Evolutionary conservation across 148 eudicot species (phyloP).

Genomic region (Gaultheria prostrata): DNA sequence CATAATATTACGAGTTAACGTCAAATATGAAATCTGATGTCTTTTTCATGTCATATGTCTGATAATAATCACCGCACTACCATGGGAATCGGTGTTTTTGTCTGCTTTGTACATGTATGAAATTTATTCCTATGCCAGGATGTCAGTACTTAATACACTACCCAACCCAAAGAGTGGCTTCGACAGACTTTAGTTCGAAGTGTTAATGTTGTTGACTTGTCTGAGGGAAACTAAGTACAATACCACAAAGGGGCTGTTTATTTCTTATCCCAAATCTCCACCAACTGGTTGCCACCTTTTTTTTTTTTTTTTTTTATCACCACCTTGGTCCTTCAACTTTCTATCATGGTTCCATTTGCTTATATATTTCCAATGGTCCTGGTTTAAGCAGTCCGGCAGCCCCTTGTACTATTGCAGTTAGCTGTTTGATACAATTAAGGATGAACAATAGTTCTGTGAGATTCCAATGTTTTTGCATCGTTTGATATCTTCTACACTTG

Average conservation of each 20-base stretch:
- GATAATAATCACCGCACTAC: neutral
- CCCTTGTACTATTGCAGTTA: neutral
- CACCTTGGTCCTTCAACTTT: neutral
- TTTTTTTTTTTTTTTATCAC: too few species aligned
- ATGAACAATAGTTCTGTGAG: neutral
- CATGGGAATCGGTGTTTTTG: neutral
- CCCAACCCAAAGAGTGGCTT: neutral
- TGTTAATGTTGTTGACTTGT: conserved; percentile 6
- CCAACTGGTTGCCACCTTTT: neutral
- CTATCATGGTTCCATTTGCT: neutral
- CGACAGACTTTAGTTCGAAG: neutral
- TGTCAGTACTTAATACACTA: neutral
- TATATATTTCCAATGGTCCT: neutral
- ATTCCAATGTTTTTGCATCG: neutral
- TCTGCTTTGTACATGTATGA: neutral
- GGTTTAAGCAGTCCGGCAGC: neutral
- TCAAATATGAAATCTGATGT: neutral
- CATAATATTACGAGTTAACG: neutral
- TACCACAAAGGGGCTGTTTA: neutral
- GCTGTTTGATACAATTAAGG: neutral
- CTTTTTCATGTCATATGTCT: neutral
- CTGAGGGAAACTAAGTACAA: neutral
- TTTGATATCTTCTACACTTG: neutral
- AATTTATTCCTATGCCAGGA: neutral
- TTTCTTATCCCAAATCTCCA: neutral